Percentiles rank a stretch among this genome's conserved stretches.
Conservation (phyloP, 2,329 filamentous ascomycete genomes). For the Alternaria incomplexa region DNA sequence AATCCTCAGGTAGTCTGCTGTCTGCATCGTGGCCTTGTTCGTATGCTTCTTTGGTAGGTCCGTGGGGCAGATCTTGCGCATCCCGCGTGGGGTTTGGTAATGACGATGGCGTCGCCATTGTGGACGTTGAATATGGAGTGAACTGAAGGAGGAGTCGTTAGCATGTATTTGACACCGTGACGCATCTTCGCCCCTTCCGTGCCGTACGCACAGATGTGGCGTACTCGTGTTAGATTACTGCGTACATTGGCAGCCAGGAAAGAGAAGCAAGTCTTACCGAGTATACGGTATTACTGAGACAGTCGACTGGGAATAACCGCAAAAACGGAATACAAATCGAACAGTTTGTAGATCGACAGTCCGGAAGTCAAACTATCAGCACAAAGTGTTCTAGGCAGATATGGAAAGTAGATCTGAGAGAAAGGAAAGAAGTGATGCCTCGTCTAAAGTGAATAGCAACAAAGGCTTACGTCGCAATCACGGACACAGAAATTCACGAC, state of each 20-base stretch:
- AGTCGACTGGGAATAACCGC: background rate
- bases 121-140: conserved; percentile 1
- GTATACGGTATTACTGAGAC: background rate
- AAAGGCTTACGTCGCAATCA: background rate
- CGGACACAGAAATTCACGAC: background rate
- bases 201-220: background rate
- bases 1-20: conserved; percentile 6
- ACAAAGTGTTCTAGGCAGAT: background rate
- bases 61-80: conserved; percentile 23
- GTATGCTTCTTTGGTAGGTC: conserved; percentile 30
- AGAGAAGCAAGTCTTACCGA: conserved; percentile 12
- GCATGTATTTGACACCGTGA: background rate
- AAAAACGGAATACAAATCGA: background rate
- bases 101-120: conserved; percentile 33
- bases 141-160: conserved; percentile 7
- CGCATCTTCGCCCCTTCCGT: background rate
- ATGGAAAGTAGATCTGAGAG: background rate
- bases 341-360: background rate
- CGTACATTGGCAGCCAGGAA: background rate
- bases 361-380: background rate
- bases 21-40: conserved; percentile 38
- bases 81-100: conserved; percentile 24
- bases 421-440: background rate
- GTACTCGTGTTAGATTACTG: background rate
- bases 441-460: background rate